Conservation (phyloP, 148 eudicot genomes). For the Arctostaphylos glauca region DNA sequence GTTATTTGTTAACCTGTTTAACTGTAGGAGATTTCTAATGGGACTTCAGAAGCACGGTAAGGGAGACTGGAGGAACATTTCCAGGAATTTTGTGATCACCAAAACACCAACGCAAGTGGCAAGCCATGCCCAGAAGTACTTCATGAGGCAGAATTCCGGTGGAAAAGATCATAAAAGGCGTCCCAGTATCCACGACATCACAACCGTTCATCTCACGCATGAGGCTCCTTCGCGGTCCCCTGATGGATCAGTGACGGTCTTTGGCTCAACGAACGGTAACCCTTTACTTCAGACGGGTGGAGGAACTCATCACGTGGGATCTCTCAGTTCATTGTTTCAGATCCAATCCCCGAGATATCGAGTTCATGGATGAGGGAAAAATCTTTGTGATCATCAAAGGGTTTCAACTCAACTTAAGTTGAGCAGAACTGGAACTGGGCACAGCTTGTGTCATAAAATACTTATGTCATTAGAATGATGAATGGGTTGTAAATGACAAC, state of each 20-base stretch:
- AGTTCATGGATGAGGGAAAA: conserved; percentile 14
- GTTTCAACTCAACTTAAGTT: not conserved
- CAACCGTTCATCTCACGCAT: conserved; percentile 49
- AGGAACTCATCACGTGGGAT: conserved; percentile 18
- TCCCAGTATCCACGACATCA: conserved; percentile 93
- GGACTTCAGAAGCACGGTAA: conserved; percentile 88
- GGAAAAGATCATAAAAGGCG: conserved; percentile 75
- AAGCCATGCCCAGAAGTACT: conserved; percentile 97
- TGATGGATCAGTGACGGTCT: conserved; percentile 39
- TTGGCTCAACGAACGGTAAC: conserved; percentile 20
- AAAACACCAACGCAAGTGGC: conserved; percentile 96
- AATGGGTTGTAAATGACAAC: not conserved
- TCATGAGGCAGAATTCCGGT: conserved; percentile 63
- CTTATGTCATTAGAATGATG: not conserved
- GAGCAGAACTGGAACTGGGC: not conserved
- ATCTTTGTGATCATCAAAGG: not conserved
- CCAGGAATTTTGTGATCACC: conserved; percentile 70
- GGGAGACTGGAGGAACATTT: conserved; percentile 95
- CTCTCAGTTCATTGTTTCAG: conserved; percentile 23
- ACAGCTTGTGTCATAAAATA: not conserved
- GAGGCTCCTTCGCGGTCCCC: conserved; percentile 18
- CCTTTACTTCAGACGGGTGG: conserved; percentile 2
- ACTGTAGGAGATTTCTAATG: conserved; percentile 69
- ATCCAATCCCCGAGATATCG: conserved; percentile 30
- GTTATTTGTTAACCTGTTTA: too few relatives aligned